phyloP scores from a whole-genome alignment of 805 yeast genomes.

The Sporopachydermia lactativora region DNA sequence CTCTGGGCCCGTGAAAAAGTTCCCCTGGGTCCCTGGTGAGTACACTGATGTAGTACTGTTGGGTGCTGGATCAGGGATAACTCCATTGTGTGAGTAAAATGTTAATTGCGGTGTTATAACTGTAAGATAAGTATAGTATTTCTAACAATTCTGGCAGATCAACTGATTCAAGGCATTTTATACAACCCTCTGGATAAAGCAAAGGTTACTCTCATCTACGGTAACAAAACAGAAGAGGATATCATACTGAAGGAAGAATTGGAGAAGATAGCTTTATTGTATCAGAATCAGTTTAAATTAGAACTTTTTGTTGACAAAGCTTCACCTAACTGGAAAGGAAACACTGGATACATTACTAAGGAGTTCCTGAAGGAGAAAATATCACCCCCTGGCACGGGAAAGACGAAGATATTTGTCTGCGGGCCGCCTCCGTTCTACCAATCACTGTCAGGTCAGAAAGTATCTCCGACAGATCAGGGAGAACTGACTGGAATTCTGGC shows the following conservation, averaged over 20 bases:
- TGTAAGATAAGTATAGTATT: neutral
- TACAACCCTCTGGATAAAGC: conserved; percentile 63
- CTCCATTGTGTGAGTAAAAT: neutral
- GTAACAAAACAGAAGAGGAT: conserved; percentile 51
- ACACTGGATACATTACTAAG: conserved; percentile 51
- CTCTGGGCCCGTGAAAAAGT: conserved; percentile 70
- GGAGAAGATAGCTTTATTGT: conserved; percentile 39
- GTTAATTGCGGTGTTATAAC: too few relatives aligned
- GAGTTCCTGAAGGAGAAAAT: conserved; percentile 42
- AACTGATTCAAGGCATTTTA: conserved; percentile 50
- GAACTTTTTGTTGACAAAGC: conserved; percentile 54
- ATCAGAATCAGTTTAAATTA: conserved; percentile 51
- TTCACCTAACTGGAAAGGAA: conserved; percentile 29
- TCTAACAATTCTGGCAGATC: conserved; percentile 17
- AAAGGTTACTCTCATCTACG: conserved; percentile 56
- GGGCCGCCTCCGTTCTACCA: conserved; percentile 76
- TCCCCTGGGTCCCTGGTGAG: conserved; percentile 71
- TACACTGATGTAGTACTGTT: conserved; percentile 43
- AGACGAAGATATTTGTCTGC: conserved; percentile 54
- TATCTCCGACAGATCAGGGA: conserved; percentile 69
- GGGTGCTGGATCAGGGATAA: conserved; percentile 42
- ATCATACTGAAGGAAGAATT: conserved; percentile 53
- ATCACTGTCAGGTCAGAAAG: conserved; percentile 58
- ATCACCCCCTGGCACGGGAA: conserved; percentile 39
- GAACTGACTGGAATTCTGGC: conserved; percentile 62